Evolutionary conservation across 768 basidiomycete genomes (phyloP), one percentile per base, ranked within the genome.

Genomic region (Kondoa malvinella): DNA sequence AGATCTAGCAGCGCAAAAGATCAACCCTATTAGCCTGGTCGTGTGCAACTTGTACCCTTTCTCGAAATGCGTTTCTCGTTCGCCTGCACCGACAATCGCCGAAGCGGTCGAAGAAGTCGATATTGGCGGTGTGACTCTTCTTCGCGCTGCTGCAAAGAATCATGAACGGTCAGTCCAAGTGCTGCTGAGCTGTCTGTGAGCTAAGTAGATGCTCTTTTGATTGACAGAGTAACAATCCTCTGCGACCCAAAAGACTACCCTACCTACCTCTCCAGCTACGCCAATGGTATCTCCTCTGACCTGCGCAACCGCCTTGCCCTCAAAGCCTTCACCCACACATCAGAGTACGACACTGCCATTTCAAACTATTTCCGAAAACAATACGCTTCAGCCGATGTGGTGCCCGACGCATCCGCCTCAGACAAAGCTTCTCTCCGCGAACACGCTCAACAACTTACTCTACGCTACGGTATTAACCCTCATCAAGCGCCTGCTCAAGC

Each of bases 21-120:
- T 99, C 78, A 84, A 88, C 3, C 88, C 89, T 70, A 96, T 97
- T 79, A 86, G 87, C 67, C 87, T 99, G 80, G 94, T 99, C 67
- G 92, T 95, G 70, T 99, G 95, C 85, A 99, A 99, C 77, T 85
- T 99, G 65, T 97, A 99, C 80, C 95, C 95, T 0, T 99, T 99
- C 80, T 84, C 88, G 33, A 83, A 85, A 26, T 95, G 92, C 61
- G 88, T 94, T 76, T 83, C 92, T 0, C 84, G 86, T 73, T 77
- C 78, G 65, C 88, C 91, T 0, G 83, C 84, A 71, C 92, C 92
- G 79, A 92, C 89, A 14, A 84, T 96, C 69, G 84, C 89, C 1
- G 87, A 87, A 61, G 94, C 94, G 3, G 86, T 97, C 68, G 95
- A 99, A 77, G 95, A 99, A 78, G 87, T 99, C 72, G 95, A 99